Evolutionary conservation across 352 stramenopile genomes (phyloP).

Genomic region (Globisporangium uncinulatum): DNA sequence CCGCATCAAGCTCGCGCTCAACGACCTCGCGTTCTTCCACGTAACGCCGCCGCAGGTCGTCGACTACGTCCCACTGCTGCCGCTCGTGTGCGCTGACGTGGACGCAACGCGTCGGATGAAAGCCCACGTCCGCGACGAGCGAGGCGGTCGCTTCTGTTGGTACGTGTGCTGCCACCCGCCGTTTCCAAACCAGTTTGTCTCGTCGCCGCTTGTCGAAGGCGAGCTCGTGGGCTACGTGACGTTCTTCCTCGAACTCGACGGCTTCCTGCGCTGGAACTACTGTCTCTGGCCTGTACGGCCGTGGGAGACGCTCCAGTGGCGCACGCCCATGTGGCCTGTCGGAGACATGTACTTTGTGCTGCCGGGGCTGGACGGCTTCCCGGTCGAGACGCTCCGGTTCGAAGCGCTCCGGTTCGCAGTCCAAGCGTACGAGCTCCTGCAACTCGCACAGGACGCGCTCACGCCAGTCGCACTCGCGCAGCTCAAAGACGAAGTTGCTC

Average conservation of each 20-base stretch:
- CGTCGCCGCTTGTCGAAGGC: conserved; percentile 60
- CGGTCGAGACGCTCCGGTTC: conserved; percentile 65
- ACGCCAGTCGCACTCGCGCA: conserved; percentile 36
- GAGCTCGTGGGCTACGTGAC: conserved; percentile 75
- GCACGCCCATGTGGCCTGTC: conserved; percentile 58
- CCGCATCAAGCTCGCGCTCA: conserved; percentile 68
- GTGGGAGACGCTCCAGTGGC: conserved; percentile 61
- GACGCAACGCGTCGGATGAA: conserved; percentile 48
- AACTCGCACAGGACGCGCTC: conserved; percentile 35
- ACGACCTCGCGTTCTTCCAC: conserved; percentile 65
- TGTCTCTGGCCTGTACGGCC: conserved; percentile 59
- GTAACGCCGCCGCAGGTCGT: conserved; percentile 60
- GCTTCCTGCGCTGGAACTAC: conserved; percentile 82
- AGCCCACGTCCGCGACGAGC: conserved; percentile 43
- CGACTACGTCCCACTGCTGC: conserved; percentile 66
- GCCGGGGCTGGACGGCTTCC: conserved; percentile 46
- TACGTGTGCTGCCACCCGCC: conserved; percentile 72
- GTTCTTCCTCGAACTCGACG: conserved; percentile 72
- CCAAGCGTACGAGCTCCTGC: conserved; percentile 60
- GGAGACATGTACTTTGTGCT: conserved; percentile 85
- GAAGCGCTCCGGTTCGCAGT: conserved; percentile 63
- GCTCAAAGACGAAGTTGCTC: conserved; percentile 41
- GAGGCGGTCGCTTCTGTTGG: conserved; percentile 62
- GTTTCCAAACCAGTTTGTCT: conserved; percentile 79
- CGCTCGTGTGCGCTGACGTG: conserved; percentile 57